Evolutionary conservation across 768 basidiomycete genomes (phyloP).

Genomic region (Panaeolus cyanescens): DNA sequence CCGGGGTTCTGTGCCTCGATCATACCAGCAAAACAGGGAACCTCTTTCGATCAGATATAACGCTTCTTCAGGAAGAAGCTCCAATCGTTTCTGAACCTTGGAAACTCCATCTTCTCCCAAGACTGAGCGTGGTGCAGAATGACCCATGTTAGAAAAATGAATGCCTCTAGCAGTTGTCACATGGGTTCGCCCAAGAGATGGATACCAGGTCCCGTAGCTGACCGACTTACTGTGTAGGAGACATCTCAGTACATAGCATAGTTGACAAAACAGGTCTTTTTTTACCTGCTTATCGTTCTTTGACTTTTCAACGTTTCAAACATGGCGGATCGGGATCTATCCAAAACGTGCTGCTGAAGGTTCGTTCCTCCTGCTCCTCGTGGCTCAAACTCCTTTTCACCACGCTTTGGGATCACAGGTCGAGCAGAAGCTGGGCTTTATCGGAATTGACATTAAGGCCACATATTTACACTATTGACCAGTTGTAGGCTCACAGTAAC

Average conservation of each 20-base stretch:
- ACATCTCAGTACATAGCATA: not conserved
- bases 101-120: conserved; percentile 31
- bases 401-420: conserved; percentile 89
- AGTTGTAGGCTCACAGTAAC: conserved; percentile 47
- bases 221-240: conserved; percentile 61
- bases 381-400: conserved; percentile 98
- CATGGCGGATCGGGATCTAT: conserved; percentile 83
- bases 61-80: conserved; percentile 93
- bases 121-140: conserved; percentile 60
- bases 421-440: conserved; percentile 43
- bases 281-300: conserved; percentile 76
- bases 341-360: conserved; percentile 80
- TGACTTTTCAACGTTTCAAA: conserved; percentile 76
- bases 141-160: conserved; percentile 80
- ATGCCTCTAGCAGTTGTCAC: conserved; percentile 80
- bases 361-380: conserved; percentile 62
- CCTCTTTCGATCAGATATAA: conserved; percentile 94
- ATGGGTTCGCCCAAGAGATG: conserved; percentile 61
- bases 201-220: conserved; percentile 83
- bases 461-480: not conserved
- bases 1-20: conserved; percentile 34
- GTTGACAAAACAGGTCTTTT: conserved; percentile 2
- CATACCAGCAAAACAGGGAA: conserved; percentile 81
- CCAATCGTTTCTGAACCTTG: conserved; percentile 65
- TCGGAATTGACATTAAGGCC: conserved; percentile 12